phyloP scores from a whole-genome alignment of 495 filamentous ascomycete genomes.

The Talaromyces trachyspermus region DNA sequence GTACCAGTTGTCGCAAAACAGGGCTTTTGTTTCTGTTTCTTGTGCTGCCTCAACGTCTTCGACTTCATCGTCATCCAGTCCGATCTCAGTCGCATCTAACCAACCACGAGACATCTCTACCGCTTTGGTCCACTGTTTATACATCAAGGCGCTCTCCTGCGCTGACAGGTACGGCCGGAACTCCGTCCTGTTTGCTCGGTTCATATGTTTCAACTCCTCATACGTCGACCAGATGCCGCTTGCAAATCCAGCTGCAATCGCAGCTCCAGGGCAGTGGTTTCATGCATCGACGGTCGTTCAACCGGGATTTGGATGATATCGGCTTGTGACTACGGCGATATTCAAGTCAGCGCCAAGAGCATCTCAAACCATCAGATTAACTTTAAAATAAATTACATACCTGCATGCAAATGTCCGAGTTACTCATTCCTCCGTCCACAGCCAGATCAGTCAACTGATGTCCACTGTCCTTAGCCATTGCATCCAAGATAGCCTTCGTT shows the following conservation, averaged over 20 bases:
- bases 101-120: constrained; percentile 84
- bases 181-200: constrained; percentile 59
- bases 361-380: background rate
- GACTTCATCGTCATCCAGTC: constrained; percentile 7
- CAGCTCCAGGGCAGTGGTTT: constrained; percentile 91
- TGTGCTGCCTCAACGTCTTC: constrained; percentile 1
- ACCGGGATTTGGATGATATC: constrained; percentile 39
- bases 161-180: constrained; percentile 62
- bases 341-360: background rate
- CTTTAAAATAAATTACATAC: constrained; percentile 15
- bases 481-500: constrained; percentile 87
- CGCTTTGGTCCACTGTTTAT: constrained; percentile 72
- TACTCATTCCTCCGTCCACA: constrained; percentile 93
- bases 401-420: constrained; percentile 92
- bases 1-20: too few relatives aligned
- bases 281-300: constrained; percentile 61
- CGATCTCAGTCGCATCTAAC: constrained; percentile 24
- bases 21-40: too few relatives aligned
- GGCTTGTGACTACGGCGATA: constrained; percentile 28
- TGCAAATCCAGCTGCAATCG: constrained; percentile 87
- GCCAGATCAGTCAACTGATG: constrained; percentile 70
- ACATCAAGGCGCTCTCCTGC: constrained; percentile 56
- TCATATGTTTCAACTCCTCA: constrained; percentile 72
- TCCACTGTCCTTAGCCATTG: constrained; percentile 88
- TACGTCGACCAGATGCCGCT: constrained; percentile 75